These are phyloP conservation scores for Blastomyces emzantsi DNA, from an alignment of 2,329 filamentous ascomycete genomes.

Conservation along the genomic window DNA sequence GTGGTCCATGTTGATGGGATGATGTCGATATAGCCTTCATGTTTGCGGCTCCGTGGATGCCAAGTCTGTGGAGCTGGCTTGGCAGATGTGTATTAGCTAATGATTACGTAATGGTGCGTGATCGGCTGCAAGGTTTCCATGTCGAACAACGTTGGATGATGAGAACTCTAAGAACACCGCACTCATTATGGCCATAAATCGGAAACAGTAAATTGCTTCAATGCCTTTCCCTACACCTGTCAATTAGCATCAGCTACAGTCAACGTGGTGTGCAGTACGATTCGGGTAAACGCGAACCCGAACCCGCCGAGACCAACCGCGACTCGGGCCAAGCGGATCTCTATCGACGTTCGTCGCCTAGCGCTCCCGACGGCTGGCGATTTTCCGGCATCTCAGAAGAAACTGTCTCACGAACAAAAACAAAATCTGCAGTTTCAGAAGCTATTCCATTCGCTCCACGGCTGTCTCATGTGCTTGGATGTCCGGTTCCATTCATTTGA, in stretches of 20 bases:
- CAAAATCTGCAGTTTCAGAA: neutral
- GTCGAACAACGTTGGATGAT: neutral
- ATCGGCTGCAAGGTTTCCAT: too few relatives aligned
- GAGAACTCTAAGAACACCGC: neutral
- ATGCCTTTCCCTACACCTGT: neutral
- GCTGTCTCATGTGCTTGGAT: neutral
- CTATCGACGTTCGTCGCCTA: neutral
- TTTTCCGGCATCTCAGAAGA: neutral
- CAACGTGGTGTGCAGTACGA: neutral
- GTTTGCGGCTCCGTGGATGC: neutral
- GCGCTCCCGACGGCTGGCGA: neutral
- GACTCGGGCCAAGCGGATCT: slow-evolving; percentile 1
- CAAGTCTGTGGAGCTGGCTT: neutral
- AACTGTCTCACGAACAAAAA: neutral
- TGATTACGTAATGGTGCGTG: neutral
- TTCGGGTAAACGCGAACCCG: too few relatives aligned
- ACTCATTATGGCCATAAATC: neutral
- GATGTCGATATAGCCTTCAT: neutral
- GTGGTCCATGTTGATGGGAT: neutral
- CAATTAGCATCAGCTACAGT: neutral
- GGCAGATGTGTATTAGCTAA: neutral
- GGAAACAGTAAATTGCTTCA: neutral
- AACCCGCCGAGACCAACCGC: neutral
- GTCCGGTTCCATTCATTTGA: neutral
- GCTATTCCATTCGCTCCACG: neutral